Base-by-base conservation (phyloP, 192 early-diverging fungal genomes). In the Coemansia interrupta region DNA sequence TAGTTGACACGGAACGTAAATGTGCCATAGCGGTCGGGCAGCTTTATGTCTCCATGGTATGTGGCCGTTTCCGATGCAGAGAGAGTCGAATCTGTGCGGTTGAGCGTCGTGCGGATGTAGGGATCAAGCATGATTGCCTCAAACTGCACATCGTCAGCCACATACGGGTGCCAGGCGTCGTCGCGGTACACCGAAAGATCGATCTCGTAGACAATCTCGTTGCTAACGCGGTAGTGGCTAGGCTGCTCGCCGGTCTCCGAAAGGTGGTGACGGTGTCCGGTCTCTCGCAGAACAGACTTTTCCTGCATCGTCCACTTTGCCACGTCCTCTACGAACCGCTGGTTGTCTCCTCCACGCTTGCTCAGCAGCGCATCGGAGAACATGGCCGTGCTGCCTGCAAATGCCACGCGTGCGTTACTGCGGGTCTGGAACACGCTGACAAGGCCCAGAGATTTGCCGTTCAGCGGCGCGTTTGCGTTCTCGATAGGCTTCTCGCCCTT, bases 121-220 rank as follows among this genome's bases (percentile, higher is more conserved):
- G 97, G 97, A 70, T 99, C 95, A 40, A 99, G 83, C 97, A 99
- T 99, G 22, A 88, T 90, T 32, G 92, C 82, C 70, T 95, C 92
- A 56, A 97, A 86, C 70, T 97, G 95, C 46, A 98, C 75, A 24
- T 83, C 72, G 19, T 88, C 82, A 32, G 79, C 74, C 15, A 17
- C 28, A 66, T 90, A 96, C 14, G 94, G 87, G n/a, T 82, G 81
- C 94, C 95, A 99, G 20, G 80, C 56, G 69, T 84, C 82, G 60
- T 86, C 82, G 41, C 73, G 64, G 78, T 88, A 95, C 68, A 93
- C 92, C 0, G 88, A 77, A 26, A 99, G 70, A 19, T 87, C 85
- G 48, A 96, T 80, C 18, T 82, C 79, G 73, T 94, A 97, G 79
- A 92, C 89, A 64, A 98, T 88, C 42, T 89, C 83, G 72, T 96